These are phyloP conservation scores for Kuraishia ogatae DNA, from an alignment of 805 yeast genomes.

Conservation along the genomic window DNA sequence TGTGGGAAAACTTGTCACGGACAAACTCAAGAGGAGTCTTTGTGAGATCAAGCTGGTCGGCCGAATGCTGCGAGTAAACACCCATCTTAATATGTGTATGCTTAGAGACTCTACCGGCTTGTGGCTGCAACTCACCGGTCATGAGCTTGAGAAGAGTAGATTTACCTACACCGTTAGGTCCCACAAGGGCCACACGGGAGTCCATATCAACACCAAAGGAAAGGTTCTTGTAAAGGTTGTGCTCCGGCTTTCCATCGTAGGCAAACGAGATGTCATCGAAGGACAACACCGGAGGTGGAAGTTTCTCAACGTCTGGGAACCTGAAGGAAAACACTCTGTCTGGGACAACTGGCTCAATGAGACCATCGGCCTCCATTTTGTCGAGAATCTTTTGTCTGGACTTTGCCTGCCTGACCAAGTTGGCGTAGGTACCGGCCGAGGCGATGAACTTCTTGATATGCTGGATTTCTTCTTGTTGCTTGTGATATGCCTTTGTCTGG, in stretches of 20 bases:
- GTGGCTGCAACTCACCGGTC: constrained; percentile 91
- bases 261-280: constrained; percentile 93
- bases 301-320: constrained; percentile 91
- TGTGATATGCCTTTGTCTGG: constrained; percentile 94
- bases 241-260: constrained; percentile 74
- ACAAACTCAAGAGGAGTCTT: constrained; percentile 95
- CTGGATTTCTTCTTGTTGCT: constrained; percentile 97
- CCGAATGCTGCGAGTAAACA: constrained; percentile 98
- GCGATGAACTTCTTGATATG: constrained; percentile 99
- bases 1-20: constrained; percentile 81
- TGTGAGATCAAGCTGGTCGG: constrained; percentile 94
- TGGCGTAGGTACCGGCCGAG: constrained; percentile 99
- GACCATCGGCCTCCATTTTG: constrained; percentile 99
- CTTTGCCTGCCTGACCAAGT: constrained; percentile 96
- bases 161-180: constrained; percentile 99
- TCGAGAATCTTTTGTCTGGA: constrained; percentile 98
- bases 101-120: constrained; percentile 90
- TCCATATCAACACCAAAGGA: constrained; percentile 99
- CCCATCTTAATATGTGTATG: constrained; percentile 98
- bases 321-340: constrained; percentile 92
- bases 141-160: constrained; percentile 91
- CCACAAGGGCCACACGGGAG: constrained; percentile 94
- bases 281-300: constrained; percentile 97
- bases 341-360: constrained; percentile 83
- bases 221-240: constrained; percentile 82